phyloP scores from a whole-genome alignment of 2,329 filamentous ascomycete genomes.

The Atkinsonella hypoxylon region DNA sequence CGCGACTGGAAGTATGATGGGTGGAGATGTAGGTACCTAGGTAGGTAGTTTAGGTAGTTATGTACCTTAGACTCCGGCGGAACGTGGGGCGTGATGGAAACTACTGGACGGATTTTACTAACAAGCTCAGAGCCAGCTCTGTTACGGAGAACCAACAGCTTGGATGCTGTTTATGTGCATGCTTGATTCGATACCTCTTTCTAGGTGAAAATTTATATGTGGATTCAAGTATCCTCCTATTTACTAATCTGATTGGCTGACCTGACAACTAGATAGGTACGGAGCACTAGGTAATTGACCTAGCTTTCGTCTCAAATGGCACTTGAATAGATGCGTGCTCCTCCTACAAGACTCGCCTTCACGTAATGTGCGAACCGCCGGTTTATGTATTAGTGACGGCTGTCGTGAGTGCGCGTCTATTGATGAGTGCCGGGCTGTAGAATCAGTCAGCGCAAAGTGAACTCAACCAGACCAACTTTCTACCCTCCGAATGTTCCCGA shows the following conservation, averaged over 20 bases:
- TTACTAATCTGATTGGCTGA: too few species aligned
- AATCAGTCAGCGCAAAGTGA: not conserved
- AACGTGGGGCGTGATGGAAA: not conserved
- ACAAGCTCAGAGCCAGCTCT: not conserved
- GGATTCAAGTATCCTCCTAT: too few species aligned
- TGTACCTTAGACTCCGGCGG: not conserved
- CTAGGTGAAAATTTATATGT: too few species aligned
- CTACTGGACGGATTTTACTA: not conserved
- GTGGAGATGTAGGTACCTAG: too few species aligned
- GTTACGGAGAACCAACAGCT: not conserved
- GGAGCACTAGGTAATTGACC: too few species aligned
- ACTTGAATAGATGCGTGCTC: too few species aligned
- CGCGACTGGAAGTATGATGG: not conserved
- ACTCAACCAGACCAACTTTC: not conserved
- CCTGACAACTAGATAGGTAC: too few species aligned
- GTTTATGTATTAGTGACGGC: too few species aligned
- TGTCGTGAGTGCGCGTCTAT: too few species aligned
- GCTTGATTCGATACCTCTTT: too few species aligned
- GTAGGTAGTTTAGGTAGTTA: too few species aligned
- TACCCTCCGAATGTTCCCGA: not conserved
- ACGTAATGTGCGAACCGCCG: not conserved
- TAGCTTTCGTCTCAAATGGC: too few species aligned
- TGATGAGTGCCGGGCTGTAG: not conserved
- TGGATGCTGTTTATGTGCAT: not conserved
- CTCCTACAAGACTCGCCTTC: not conserved